Conservation (phyloP, 2,329 filamentous ascomycete species). For the Alternaria burnsii region DNA sequence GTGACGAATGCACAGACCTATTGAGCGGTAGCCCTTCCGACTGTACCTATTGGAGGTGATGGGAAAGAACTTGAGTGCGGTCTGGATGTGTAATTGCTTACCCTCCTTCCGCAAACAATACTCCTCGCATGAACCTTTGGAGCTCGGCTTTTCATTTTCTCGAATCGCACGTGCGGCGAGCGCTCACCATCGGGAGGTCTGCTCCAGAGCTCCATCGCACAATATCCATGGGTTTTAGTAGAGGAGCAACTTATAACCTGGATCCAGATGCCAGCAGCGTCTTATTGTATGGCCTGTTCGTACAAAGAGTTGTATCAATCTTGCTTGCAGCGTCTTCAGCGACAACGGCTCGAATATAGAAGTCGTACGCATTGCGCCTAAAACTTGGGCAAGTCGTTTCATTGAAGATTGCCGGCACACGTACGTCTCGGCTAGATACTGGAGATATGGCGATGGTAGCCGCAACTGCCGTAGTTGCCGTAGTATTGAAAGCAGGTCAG, state of each 20-base stretch:
- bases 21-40: neutral
- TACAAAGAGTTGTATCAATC: neutral
- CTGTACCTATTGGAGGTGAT: neutral
- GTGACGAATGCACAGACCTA: neutral
- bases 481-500: neutral
- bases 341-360: neutral
- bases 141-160: neutral
- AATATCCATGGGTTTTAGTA: neutral
- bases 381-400: neutral
- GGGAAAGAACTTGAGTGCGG: neutral
- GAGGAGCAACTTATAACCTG: neutral
- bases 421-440: neutral
- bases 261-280: neutral
- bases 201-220: neutral
- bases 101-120: neutral
- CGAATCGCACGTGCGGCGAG: neutral
- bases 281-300: neutral
- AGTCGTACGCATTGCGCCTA: neutral
- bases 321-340: neutral
- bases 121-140: neutral
- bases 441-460: neutral
- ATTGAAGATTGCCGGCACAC: neutral
- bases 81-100: neutral
- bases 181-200: neutral
- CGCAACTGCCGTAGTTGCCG: neutral